These are phyloP conservation scores for Clarireedia paspali DNA, from an alignment of 2,329 filamentous ascomycete genomes.

Conservation along the genomic window DNA sequence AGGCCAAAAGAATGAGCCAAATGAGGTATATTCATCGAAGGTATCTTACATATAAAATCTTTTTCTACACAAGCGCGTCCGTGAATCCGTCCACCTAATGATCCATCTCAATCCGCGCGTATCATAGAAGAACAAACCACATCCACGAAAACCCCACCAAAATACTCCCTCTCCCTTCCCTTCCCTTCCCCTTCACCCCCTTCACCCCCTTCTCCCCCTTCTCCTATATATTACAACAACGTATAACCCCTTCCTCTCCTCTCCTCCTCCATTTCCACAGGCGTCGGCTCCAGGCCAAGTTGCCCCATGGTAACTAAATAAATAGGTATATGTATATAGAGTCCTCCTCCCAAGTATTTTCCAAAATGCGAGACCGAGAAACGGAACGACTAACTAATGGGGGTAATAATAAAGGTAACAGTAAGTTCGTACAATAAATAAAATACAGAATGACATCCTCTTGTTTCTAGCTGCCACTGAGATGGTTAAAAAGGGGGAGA, in stretches of 20 bases:
- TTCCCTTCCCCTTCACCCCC: too few relatives aligned
- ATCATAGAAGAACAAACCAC: too few relatives aligned
- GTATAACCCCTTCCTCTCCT: not conserved
- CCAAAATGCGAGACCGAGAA: not conserved
- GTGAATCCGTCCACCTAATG: too few relatives aligned
- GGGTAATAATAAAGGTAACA: not conserved
- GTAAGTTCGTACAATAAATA: not conserved
- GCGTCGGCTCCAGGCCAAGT: not conserved
- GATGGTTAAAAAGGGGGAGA: not conserved
- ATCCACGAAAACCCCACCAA: too few relatives aligned
- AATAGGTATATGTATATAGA: not conserved
- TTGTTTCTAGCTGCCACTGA: not conserved
- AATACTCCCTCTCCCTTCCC: too few relatives aligned
- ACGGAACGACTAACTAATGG: not conserved
- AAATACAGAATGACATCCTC: not conserved
- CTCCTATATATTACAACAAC: not conserved
- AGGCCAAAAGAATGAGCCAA: too few relatives aligned
- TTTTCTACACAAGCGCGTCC: too few relatives aligned
- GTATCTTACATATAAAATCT: too few relatives aligned
- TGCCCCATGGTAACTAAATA: not conserved
- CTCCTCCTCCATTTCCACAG: not conserved
- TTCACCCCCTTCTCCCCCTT: not conserved
- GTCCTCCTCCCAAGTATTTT: not conserved
- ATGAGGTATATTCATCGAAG: too few relatives aligned
- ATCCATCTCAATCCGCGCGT: too few relatives aligned